phyloP scores from a whole-genome alignment of 768 basidiomycete genomes.

The Tulasnella sp. region DNA sequence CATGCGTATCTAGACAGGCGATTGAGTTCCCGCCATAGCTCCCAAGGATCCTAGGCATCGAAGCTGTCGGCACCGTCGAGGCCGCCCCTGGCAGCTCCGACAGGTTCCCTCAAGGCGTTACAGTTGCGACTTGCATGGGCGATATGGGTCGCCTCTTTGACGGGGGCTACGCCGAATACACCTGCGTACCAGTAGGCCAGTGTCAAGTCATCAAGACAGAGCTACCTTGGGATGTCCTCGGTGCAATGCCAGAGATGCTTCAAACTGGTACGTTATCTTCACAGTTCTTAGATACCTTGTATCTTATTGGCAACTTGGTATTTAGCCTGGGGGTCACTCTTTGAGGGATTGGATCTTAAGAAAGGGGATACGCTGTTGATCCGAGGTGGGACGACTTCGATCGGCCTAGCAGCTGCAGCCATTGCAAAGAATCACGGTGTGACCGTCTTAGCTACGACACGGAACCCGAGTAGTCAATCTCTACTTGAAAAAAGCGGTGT shows the following conservation, averaged over 20 bases:
- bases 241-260: conserved; percentile 2
- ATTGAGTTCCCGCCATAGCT: not conserved
- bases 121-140: conserved; percentile 6
- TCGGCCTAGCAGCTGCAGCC: not conserved
- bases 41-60: conserved; percentile 4
- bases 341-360: not conserved
- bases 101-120: not conserved
- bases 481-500: not conserved
- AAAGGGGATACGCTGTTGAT: conserved; percentile 2
- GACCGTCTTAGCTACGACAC: not conserved
- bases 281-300: too few relatives aligned
- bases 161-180: conserved; percentile 9
- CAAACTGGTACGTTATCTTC: not conserved
- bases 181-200: not conserved
- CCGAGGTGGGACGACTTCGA: conserved; percentile 9
- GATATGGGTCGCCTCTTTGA: conserved; percentile 4
- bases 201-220: not conserved
- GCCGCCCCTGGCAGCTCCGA: not conserved
- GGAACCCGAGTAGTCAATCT: not conserved
- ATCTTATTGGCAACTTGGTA: too few relatives aligned
- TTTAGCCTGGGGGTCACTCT: conserved; percentile 1
- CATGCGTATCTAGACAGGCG: too few relatives aligned
- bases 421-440: not conserved
- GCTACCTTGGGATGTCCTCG: conserved; percentile 4
- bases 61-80: conserved; percentile 6